Percentiles rank a stretch among this genome's conserved stretches.
phyloP scores from a whole-genome alignment of 163 green algal genomes.

The Chlorella variabilis region DNA sequence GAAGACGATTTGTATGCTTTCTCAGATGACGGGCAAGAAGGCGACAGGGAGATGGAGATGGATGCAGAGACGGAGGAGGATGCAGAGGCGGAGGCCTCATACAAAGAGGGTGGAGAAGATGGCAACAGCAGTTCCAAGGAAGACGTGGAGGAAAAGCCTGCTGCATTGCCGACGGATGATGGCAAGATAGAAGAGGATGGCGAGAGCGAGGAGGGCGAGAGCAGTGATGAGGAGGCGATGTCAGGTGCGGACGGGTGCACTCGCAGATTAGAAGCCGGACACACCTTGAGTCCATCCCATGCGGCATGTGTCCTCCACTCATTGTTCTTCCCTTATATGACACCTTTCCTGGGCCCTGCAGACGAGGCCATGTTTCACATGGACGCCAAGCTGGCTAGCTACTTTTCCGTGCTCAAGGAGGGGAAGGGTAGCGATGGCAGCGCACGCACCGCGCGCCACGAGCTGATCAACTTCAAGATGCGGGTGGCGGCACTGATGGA shows the following conservation, averaged over 20 bases:
- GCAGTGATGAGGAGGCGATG: slow-evolving; percentile 24
- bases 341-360: slow-evolving; percentile 5
- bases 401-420: slow-evolving; percentile 42
- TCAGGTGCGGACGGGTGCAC: slow-evolving; percentile 4
- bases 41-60: slow-evolving; percentile 28
- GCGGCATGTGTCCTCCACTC: no score
- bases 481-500: slow-evolving; percentile 51
- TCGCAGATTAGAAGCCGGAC: no score
- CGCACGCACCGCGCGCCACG: slow-evolving; percentile 32
- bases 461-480: slow-evolving; percentile 60
- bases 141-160: not conserved
- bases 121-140: not conserved
- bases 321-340: no score
- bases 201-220: not conserved
- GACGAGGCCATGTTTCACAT: slow-evolving; percentile 79
- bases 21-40: slow-evolving; percentile 41
- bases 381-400: slow-evolving; percentile 68
- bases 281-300: not conserved
- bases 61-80: slow-evolving; percentile 14
- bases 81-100: slow-evolving; percentile 35
- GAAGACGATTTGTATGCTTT: slow-evolving; percentile 53
- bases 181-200: slow-evolving; percentile 35
- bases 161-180: slow-evolving; percentile 3
- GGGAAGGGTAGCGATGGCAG: slow-evolving; percentile 21
- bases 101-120: slow-evolving; percentile 40